Evolutionary conservation across 2,329 filamentous ascomycete genomes (phyloP).

Genomic region (Penicillium freii): DNA sequence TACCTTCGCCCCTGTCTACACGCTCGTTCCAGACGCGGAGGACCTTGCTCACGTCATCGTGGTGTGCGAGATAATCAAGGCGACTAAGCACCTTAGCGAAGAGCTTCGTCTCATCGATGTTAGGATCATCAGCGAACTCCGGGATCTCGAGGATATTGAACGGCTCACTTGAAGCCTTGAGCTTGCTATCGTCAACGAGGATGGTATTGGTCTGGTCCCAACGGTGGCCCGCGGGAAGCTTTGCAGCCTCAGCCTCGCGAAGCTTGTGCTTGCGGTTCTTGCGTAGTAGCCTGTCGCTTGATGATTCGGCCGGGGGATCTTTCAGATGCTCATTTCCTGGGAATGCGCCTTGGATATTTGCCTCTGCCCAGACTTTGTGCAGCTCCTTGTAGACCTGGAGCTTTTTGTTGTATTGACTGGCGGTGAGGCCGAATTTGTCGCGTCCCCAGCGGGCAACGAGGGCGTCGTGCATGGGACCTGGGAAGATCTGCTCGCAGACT

Average conservation of each 20-base stretch:
- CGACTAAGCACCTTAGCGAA: slow-evolving; percentile 53
- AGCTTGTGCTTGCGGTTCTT: neutral
- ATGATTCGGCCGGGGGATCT: neutral
- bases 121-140: slow-evolving; percentile 60
- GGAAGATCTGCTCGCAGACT: slow-evolving; percentile 60
- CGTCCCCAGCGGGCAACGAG: slow-evolving; percentile 75
- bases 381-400: slow-evolving; percentile 91
- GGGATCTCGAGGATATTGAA: slow-evolving; percentile 78
- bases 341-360: slow-evolving; percentile 45
- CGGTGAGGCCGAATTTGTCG: slow-evolving; percentile 68
- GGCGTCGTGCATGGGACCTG: slow-evolving; percentile 49
- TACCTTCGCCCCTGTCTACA: slow-evolving; percentile 7
- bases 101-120: slow-evolving; percentile 43
- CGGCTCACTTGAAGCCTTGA: slow-evolving; percentile 82
- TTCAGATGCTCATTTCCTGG: slow-evolving; percentile 26
- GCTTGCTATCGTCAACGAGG: slow-evolving; percentile 76
- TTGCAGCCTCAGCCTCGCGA: slow-evolving; percentile 5
- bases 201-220: slow-evolving; percentile 89
- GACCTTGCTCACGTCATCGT: slow-evolving; percentile 49
- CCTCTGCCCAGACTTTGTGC: slow-evolving; percentile 63
- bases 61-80: slow-evolving; percentile 51
- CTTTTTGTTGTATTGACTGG: slow-evolving; percentile 63
- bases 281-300: neutral
- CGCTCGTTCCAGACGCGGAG: slow-evolving; percentile 37
- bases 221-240: slow-evolving; percentile 46